Evolutionary conservation across 169 alveolate species (phyloP).

Genomic region (Theileria parva): DNA sequence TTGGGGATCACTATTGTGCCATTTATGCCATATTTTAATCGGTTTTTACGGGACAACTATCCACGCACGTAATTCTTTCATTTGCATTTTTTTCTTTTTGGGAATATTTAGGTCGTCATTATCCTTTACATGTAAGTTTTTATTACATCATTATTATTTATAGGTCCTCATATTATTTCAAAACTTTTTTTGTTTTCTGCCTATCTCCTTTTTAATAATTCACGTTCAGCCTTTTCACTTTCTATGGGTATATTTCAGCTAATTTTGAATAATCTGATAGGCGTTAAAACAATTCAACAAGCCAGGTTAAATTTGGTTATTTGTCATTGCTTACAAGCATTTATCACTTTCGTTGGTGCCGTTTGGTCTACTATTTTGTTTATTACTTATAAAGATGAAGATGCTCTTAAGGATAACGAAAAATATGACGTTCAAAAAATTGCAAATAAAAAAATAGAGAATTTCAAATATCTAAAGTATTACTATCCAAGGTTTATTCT

Average conservation of each 20-base stretch:
- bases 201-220: slow-evolving; percentile 6
- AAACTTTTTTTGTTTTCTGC: slow-evolving; percentile 18
- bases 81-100: background rate
- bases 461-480: background rate
- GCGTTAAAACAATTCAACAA: background rate
- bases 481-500: slow-evolving; percentile 3
- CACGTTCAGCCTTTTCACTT: slow-evolving; percentile 11
- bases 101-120: slow-evolving; percentile 13
- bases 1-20: slow-evolving; percentile 14
- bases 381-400: background rate
- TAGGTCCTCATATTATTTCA: slow-evolving; percentile 15
- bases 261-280: slow-evolving; percentile 14
- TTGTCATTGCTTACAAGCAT: slow-evolving; percentile 18
- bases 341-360: slow-evolving; percentile 16
- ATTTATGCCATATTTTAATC: slow-evolving; percentile 7
- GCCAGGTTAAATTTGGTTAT: slow-evolving; percentile 10
- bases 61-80: slow-evolving; percentile 19
- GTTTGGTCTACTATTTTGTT: slow-evolving; percentile 24
- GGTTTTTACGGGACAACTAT: slow-evolving; percentile 10
- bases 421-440: too few relatives aligned
- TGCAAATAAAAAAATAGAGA: too few relatives aligned
- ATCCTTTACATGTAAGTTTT: slow-evolving; percentile 8
- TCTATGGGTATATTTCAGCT: slow-evolving; percentile 15
- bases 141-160: background rate
- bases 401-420: background rate